Conservation (phyloP, 768 basidiomycete species). For the Harrya chromipes region DNA sequence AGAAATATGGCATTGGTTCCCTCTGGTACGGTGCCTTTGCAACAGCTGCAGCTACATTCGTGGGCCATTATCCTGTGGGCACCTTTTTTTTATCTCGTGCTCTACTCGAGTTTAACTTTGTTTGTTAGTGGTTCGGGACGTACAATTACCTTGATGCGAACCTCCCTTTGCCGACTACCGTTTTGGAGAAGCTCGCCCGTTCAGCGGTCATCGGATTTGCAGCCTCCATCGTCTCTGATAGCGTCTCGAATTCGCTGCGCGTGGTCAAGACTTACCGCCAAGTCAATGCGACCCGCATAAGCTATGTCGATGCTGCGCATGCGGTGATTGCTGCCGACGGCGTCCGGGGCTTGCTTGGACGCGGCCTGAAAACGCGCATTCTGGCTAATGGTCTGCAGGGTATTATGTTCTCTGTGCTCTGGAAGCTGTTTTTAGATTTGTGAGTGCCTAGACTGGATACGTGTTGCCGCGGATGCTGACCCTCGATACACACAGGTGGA, state of each 20-base stretch:
- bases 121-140: conserved; percentile 69
- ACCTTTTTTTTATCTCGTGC: not conserved
- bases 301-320: conserved; percentile 74
- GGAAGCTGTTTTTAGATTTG: conserved; percentile 90
- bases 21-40: conserved; percentile 92
- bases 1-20: conserved; percentile 68
- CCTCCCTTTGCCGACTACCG: conserved; percentile 54
- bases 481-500: conserved; percentile 29
- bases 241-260: conserved; percentile 80
- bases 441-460: conserved; percentile 38
- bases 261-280: conserved; percentile 97
- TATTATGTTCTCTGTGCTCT: conserved; percentile 85
- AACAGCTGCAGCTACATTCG: conserved; percentile 91
- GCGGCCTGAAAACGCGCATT: conserved; percentile 87
- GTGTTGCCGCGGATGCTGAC: not conserved
- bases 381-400: conserved; percentile 91
- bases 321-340: conserved; percentile 78
- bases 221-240: conserved; percentile 84
- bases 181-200: conserved; percentile 61
- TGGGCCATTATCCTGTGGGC: conserved; percentile 82
- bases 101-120: not conserved
- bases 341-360: conserved; percentile 74
- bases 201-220: conserved; percentile 91
- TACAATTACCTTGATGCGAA: conserved; percentile 75
- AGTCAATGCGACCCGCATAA: conserved; percentile 77